phyloP scores from a whole-genome alignment of 2,329 filamentous ascomycete genomes.

The Biscogniauxia mediterranea region DNA sequence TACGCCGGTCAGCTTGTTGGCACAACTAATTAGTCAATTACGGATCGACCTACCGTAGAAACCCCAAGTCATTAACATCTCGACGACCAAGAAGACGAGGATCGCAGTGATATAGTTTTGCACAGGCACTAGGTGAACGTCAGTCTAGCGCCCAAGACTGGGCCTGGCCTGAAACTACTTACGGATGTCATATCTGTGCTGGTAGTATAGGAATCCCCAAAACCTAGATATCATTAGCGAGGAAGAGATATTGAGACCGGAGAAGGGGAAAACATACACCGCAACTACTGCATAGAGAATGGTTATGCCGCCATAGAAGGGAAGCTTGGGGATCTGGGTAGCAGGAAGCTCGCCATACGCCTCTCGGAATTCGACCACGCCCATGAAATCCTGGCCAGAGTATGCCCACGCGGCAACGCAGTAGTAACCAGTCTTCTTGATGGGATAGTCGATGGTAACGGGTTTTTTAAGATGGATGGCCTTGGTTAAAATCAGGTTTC shows the following conservation, averaged over 20 bases:
- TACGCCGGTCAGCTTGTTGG: conserved; percentile 40
- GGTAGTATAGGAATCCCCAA: conserved; percentile 94
- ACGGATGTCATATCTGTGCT: conserved; percentile 89
- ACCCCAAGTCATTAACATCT: conserved; percentile 98
- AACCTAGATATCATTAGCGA: conserved; percentile 49
- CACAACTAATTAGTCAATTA: not conserved
- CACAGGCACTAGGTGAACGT: conserved; percentile 66
- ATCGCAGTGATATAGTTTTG: conserved; percentile 99
- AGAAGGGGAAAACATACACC: conserved; percentile 46
- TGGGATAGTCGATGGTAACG: conserved; percentile 72
- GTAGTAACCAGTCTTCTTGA: conserved; percentile 93
- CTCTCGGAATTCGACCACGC: conserved; percentile 88
- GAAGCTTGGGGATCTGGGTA: conserved; percentile 93
- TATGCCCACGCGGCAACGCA: conserved; percentile 81
- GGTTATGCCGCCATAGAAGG: conserved; percentile 93
- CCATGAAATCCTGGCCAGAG: conserved; percentile 67
- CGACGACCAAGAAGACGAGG: conserved; percentile 86
- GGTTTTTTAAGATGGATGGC: conserved; percentile 80
- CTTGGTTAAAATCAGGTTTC: conserved; percentile 71
- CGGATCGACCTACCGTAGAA: conserved; percentile 69
- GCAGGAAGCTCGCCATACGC: conserved; percentile 94
- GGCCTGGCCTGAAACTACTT: conserved; percentile 32
- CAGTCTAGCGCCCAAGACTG: conserved; percentile 26
- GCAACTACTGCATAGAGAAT: conserved; percentile 89
- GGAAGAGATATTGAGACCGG: not conserved